Percentiles rank a stretch among this genome's conserved stretches.
Conservation (phyloP, 352 stramenopile genomes). For the Phytophthora crassamura region DNA sequence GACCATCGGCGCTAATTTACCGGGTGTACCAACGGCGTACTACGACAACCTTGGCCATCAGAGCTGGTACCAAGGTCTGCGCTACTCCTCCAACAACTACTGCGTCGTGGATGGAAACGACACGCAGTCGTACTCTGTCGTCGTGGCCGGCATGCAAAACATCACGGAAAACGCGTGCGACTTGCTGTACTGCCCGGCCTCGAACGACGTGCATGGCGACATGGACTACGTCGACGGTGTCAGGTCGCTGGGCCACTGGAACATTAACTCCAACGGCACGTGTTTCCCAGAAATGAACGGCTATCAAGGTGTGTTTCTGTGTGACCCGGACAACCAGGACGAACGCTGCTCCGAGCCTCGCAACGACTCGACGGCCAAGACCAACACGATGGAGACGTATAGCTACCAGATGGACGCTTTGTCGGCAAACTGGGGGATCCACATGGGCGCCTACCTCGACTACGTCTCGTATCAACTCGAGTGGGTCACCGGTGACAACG, state of each 20-base stretch:
- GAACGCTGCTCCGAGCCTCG: conserved; percentile 49
- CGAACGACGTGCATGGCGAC: conserved; percentile 63
- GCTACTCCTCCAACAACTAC: conserved; percentile 67
- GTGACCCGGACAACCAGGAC: conserved; percentile 69
- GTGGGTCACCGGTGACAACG: conserved; percentile 70
- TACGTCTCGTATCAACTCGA: conserved; percentile 74
- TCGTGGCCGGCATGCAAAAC: conserved; percentile 46
- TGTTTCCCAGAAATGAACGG: conserved; percentile 69
- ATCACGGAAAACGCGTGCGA: conserved; percentile 61
- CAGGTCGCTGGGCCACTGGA: conserved; percentile 51
- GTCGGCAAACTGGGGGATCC: conserved; percentile 73
- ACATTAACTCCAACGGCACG: conserved; percentile 72
- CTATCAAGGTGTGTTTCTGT: conserved; percentile 70
- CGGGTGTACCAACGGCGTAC: conserved; percentile 54
- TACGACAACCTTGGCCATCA: conserved; percentile 49
- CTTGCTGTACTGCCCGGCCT: conserved; percentile 50
- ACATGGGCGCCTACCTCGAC: conserved; percentile 66
- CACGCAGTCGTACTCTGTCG: conserved; percentile 53
- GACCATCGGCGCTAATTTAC: conserved; percentile 60
- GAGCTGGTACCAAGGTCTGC: conserved; percentile 66
- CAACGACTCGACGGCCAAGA: conserved; percentile 54
- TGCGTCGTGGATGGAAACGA: conserved; percentile 45
- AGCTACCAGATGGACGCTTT: conserved; percentile 82
- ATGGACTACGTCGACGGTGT: conserved; percentile 59
- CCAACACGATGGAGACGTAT: conserved; percentile 67